These are phyloP conservation scores for Ustilago trichophora DNA, from an alignment of 1,284 basidiomycete species.

Conservation along the genomic window DNA sequence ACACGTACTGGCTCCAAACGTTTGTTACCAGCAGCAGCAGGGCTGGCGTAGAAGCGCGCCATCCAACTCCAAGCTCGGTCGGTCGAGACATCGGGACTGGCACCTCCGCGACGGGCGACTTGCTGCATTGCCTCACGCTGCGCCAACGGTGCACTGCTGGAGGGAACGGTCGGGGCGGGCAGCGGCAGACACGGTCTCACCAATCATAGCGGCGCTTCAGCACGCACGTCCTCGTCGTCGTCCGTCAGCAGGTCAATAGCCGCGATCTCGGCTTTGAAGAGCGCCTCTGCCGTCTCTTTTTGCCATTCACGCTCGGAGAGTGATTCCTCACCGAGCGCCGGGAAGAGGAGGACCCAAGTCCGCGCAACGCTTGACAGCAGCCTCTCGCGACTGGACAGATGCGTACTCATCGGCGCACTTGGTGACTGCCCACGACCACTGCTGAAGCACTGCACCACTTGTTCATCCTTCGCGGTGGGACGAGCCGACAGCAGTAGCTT, in stretches of 20 bases:
- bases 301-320: too few relatives aligned
- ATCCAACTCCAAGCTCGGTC: slow-evolving; percentile 52
- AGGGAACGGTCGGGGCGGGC: neutral
- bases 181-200: slow-evolving; percentile 28
- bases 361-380: slow-evolving; percentile 30
- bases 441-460: slow-evolving; percentile 12
- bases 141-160: neutral
- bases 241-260: slow-evolving; percentile 45
- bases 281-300: neutral
- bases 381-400: slow-evolving; percentile 47
- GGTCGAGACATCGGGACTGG: slow-evolving; percentile 39
- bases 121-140: slow-evolving; percentile 31
- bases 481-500: slow-evolving; percentile 9
- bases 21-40: neutral
- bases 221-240: slow-evolving; percentile 50
- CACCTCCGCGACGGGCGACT: slow-evolving; percentile 29
- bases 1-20: slow-evolving; percentile 30
- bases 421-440: slow-evolving; percentile 23
- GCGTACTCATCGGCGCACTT: slow-evolving; percentile 39
- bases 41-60: slow-evolving; percentile 19
- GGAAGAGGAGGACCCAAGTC: slow-evolving; percentile 31
- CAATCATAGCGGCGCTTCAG: slow-evolving; percentile 46
- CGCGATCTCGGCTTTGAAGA: slow-evolving; percentile 37
- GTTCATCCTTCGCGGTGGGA: neutral
- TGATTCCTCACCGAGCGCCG: too few relatives aligned